Conservation (phyloP, 2,329 filamentous ascomycete genomes). For the Botryotinia narcissicola region DNA sequence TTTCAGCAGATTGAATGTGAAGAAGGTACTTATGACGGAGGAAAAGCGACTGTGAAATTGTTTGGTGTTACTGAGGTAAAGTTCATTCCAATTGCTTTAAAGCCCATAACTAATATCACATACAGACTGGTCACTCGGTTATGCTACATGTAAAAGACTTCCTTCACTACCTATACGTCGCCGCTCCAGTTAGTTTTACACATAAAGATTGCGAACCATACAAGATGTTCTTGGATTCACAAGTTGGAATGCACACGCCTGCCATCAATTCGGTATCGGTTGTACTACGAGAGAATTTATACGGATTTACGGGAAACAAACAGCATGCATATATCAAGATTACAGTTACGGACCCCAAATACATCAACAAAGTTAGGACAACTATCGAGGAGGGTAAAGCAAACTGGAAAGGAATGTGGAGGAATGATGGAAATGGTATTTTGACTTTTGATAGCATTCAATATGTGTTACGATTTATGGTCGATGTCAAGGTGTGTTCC, state of each 20-base stretch:
- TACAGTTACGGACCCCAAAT: slow-evolving; percentile 84
- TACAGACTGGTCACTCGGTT: slow-evolving; percentile 75
- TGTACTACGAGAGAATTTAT: slow-evolving; percentile 84
- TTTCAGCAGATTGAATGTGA: slow-evolving; percentile 97
- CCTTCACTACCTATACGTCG: slow-evolving; percentile 92
- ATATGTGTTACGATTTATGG: slow-evolving; percentile 96
- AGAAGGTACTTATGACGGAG: slow-evolving; percentile 78
- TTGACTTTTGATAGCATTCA: slow-evolving; percentile 95
- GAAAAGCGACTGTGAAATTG: slow-evolving; percentile 77
- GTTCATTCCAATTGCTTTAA: slow-evolving; percentile 3
- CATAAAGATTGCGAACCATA: slow-evolving; percentile 75
- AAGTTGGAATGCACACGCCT: slow-evolving; percentile 69
- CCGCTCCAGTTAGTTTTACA: slow-evolving; percentile 79
- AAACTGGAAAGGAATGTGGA: slow-evolving; percentile 93
- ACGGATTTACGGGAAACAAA: slow-evolving; percentile 89
- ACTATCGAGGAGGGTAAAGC: slow-evolving; percentile 72
- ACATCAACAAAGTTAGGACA: slow-evolving; percentile 71
- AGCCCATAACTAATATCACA: slow-evolving; percentile 24
- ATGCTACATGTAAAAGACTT: slow-evolving; percentile 95
- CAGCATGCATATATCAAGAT: slow-evolving; percentile 93
- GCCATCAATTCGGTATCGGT: slow-evolving; percentile 79
- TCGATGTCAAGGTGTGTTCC: slow-evolving; percentile 74
- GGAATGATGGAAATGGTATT: slow-evolving; percentile 64
- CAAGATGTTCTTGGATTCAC: slow-evolving; percentile 75
- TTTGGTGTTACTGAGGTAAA: slow-evolving; percentile 84